Evolutionary conservation across 345 rosid species (phyloP).

Genomic region (Citrus inodora): DNA sequence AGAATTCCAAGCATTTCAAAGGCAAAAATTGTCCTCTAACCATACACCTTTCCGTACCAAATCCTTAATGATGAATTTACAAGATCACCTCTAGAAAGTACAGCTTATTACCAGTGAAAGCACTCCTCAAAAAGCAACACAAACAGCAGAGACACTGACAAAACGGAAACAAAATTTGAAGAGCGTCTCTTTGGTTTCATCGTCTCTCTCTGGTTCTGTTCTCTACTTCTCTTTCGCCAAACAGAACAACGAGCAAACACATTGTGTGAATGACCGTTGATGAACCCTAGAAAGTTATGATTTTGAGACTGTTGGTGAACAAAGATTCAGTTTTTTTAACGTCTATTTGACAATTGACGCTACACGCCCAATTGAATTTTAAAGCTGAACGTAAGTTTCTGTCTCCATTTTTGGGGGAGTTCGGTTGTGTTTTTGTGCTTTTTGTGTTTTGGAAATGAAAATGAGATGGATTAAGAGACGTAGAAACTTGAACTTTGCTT

Average conservation of each 20-base stretch:
- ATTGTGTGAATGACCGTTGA: not conserved
- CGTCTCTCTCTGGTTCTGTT: no score
- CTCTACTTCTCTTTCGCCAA: no score
- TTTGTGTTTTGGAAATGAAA: not conserved
- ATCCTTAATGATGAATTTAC: not conserved
- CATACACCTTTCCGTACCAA: not conserved
- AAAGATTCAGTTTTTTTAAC: not conserved
- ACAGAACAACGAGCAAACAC: not conserved
- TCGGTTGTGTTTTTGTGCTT: not conserved
- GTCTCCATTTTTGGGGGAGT: not conserved
- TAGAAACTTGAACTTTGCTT: not conserved
- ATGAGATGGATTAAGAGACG: not conserved
- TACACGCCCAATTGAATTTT: not conserved
- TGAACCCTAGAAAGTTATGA: not conserved
- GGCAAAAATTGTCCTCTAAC: not conserved
- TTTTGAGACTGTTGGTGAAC: not conserved
- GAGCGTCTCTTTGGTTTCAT: no score
- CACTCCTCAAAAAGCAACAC: no score
- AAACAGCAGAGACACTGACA: no score
- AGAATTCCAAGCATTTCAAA: not conserved
- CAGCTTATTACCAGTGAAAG: no score
- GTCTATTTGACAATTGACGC: not conserved
- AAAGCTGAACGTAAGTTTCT: constrained; percentile 2
- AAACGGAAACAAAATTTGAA: no score
- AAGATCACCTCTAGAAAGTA: not conserved